Evolutionary conservation across 2,329 filamentous ascomycete genomes (phyloP).

Genomic region (Hymenoscyphus occultus): DNA sequence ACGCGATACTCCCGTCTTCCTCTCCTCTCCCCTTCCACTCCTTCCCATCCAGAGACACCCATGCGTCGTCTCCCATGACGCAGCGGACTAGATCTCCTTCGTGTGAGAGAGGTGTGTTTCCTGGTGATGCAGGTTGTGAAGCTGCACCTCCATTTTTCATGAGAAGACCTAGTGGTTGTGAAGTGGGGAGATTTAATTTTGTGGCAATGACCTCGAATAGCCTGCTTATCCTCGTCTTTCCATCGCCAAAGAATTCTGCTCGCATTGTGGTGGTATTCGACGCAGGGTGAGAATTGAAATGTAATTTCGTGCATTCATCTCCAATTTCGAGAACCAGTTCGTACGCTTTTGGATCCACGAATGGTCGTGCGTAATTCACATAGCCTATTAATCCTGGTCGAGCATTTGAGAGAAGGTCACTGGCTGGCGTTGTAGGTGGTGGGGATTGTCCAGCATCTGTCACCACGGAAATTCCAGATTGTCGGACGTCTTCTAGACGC

Average conservation of each 20-base stretch:
- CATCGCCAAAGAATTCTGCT: conserved; percentile 72
- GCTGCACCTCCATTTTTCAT: conserved; percentile 62
- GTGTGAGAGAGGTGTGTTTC: conserved; percentile 61
- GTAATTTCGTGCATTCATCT: conserved; percentile 59
- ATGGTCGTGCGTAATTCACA: conserved; percentile 81
- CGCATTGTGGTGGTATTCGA: conserved; percentile 42
- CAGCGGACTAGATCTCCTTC: conserved; percentile 65
- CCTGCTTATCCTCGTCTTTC: conserved; percentile 66
- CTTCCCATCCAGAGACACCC: conserved; percentile 57
- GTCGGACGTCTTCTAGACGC: conserved; percentile 81
- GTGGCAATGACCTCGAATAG: conserved; percentile 78
- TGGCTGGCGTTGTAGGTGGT: conserved; percentile 30
- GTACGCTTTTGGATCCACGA: conserved; percentile 69
- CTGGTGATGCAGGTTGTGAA: conserved; percentile 62
- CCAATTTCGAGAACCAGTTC: conserved; percentile 81
- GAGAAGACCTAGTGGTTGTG: conserved; percentile 61
- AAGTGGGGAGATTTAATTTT: conserved; percentile 68
- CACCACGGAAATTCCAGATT: conserved; percentile 72
- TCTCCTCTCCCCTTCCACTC: conserved; percentile 10
- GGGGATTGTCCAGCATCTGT: conserved; percentile 42
- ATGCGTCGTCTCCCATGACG: conserved; percentile 57
- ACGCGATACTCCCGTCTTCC: conserved; percentile 15
- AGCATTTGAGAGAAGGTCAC: not conserved
- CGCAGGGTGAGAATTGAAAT: conserved; percentile 38
- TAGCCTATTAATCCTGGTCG: conserved; percentile 44